Conservation (phyloP, 257 asterid species). For the Dorcoceras hygrometricum region DNA sequence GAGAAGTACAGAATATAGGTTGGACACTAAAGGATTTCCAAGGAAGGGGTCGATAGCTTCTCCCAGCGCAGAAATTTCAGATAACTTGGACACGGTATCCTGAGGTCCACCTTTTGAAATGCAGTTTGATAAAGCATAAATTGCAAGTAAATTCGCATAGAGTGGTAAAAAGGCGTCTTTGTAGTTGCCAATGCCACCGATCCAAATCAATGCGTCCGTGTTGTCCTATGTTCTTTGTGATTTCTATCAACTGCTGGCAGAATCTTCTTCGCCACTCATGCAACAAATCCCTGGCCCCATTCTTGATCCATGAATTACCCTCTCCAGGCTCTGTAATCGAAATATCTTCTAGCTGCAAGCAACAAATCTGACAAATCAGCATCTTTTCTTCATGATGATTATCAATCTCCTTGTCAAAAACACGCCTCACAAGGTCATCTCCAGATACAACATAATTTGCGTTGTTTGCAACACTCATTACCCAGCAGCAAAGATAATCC, state of each 20-base stretch:
- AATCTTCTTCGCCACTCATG: constrained; percentile 64
- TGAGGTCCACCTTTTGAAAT: constrained; percentile 39
- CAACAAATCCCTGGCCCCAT: constrained; percentile 37
- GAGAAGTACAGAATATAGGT: constrained; percentile 46
- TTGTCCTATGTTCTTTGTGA: constrained; percentile 37
- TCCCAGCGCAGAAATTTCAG: constrained; percentile 53
- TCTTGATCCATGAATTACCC: constrained; percentile 26
- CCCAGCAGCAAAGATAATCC: constrained; percentile 69
- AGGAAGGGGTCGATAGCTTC: constrained; percentile 57
- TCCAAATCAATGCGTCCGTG: constrained; percentile 55
- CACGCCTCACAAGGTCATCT: constrained; percentile 80
- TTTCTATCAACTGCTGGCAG: constrained; percentile 45
- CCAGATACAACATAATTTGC: constrained; percentile 38
- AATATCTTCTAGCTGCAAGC: constrained; percentile 66
- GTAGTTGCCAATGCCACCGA: constrained; percentile 92
- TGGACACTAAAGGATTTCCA: constrained; percentile 61
- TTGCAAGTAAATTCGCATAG: constrained; percentile 67
- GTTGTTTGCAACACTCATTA: constrained; percentile 45
- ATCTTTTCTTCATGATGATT: constrained; percentile 94
- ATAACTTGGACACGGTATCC: constrained; percentile 32
- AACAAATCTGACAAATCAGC: constrained; percentile 72
- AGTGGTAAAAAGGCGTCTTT: constrained; percentile 80
- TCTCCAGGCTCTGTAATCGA: constrained; percentile 32
- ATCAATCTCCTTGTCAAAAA: constrained; percentile 95
- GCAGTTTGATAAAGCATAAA: constrained; percentile 64